phyloP scores from a whole-genome alignment of 106 monocot species.

The Phalaenopsis equestris region DNA sequence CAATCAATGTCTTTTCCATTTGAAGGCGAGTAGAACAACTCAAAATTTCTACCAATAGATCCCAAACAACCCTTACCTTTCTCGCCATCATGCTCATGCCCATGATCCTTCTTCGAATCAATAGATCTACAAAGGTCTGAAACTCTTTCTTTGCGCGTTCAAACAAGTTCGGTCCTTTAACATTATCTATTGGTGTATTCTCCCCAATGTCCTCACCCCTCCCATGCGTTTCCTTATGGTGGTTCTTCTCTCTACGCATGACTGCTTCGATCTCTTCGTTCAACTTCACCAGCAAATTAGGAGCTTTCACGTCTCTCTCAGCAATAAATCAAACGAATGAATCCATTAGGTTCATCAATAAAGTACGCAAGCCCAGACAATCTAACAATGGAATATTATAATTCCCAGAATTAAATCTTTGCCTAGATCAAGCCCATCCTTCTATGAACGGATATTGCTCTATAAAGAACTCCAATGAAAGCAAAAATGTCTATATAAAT shows the following conservation, averaged over 20 bases:
- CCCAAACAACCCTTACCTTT: not conserved
- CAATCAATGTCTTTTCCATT: not conserved
- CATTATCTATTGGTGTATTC: constrained; percentile 55
- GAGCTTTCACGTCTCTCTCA: not conserved
- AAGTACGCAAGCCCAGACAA: too few relatives aligned
- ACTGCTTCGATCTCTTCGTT: not conserved
- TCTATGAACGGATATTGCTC: too few relatives aligned
- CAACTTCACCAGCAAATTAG: not conserved
- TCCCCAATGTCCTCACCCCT: constrained; percentile 56
- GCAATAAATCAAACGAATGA: not conserved
- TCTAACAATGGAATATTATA: too few relatives aligned
- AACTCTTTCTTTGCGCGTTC: constrained; percentile 80
- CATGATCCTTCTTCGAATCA: constrained; percentile 23
- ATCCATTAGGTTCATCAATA: not conserved
- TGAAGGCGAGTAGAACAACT: too few relatives aligned
- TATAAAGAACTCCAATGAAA: too few relatives aligned
- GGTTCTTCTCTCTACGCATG: constrained; percentile 19
- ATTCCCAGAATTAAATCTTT: too few relatives aligned
- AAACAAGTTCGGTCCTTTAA: constrained; percentile 63
- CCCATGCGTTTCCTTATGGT: constrained; percentile 71
- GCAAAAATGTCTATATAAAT: too few relatives aligned
- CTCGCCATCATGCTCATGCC: constrained; percentile 1
- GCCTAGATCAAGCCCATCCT: too few relatives aligned
- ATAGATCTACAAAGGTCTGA: constrained; percentile 36
- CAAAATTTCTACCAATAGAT: not conserved